phyloP scores from a whole-genome alignment of 805 yeast species.

The Yamadazyma sp. region DNA sequence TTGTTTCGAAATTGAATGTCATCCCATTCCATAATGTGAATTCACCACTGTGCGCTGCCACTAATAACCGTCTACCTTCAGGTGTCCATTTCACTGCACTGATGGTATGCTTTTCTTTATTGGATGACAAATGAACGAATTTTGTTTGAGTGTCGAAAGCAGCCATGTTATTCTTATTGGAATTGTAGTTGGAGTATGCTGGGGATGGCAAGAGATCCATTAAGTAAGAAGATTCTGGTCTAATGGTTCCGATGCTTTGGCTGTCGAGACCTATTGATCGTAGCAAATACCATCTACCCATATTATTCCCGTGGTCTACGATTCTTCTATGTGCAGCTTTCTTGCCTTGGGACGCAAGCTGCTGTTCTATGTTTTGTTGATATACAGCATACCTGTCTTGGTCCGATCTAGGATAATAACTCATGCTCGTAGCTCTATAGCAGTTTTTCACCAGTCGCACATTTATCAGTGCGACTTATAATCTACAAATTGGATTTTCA shows the following conservation, averaged over 20 bases:
- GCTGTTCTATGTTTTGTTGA: constrained; percentile 41
- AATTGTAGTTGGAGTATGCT: constrained; percentile 47
- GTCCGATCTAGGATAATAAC: constrained; percentile 12
- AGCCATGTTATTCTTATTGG: constrained; percentile 38
- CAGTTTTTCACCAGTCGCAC: constrained; percentile 1
- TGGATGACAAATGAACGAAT: constrained; percentile 86
- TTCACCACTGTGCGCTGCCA: constrained; percentile 91
- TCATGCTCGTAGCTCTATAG: constrained; percentile 3
- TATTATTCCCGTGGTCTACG: constrained; percentile 73
- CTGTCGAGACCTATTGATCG: constrained; percentile 44
- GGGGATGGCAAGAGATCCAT: constrained; percentile 65
- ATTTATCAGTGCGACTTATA: neutral
- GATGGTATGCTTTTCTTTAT: constrained; percentile 88
- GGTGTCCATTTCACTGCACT: constrained; percentile 96
- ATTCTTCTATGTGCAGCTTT: constrained; percentile 63
- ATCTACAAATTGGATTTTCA: neutral
- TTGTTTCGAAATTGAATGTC: constrained; percentile 92
- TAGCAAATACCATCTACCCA: constrained; percentile 60
- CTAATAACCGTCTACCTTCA: constrained; percentile 86
- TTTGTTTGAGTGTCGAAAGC: constrained; percentile 69
- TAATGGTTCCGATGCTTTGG: constrained; percentile 49
- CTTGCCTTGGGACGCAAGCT: constrained; percentile 47
- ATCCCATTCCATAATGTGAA: constrained; percentile 96
- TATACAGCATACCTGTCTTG: constrained; percentile 24
- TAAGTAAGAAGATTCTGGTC: constrained; percentile 70